These are phyloP conservation scores for Fusarium sp. DNA, from an alignment of 2,329 filamentous ascomycete species.

Conservation along the genomic window DNA sequence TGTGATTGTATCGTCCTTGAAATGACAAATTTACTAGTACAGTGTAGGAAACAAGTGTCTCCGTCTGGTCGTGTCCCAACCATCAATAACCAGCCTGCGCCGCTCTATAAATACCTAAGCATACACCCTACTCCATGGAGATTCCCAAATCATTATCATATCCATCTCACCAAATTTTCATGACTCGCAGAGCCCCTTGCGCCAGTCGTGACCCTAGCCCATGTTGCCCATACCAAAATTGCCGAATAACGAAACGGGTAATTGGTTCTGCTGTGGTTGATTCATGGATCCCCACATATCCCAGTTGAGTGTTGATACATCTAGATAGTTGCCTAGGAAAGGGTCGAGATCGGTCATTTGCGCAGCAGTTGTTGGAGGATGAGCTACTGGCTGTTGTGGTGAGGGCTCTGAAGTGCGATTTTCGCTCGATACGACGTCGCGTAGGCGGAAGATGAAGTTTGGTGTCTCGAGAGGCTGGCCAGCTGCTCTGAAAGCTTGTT, in stretches of 20 bases:
- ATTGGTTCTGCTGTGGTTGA: slow-evolving; percentile 47
- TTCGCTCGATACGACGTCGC: slow-evolving; percentile 59
- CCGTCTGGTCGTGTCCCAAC: slow-evolving; percentile 15
- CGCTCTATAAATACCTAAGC: slow-evolving; percentile 39
- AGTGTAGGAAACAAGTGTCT: slow-evolving; percentile 18
- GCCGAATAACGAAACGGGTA: slow-evolving; percentile 53
- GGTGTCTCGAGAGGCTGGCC: slow-evolving; percentile 61
- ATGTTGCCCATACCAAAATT: slow-evolving; percentile 50
- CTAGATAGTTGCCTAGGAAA: slow-evolving; percentile 62
- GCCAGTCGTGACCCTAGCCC: slow-evolving; percentile 23
- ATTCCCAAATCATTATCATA: slow-evolving; percentile 34
- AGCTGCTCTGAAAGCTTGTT: slow-evolving; percentile 57
- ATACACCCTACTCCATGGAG: slow-evolving; percentile 46
- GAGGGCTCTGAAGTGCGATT: slow-evolving; percentile 51
- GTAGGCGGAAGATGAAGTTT: slow-evolving; percentile 62
- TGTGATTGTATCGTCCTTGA: not conserved
- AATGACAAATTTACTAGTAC: slow-evolving; percentile 25
- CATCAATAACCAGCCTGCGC: slow-evolving; percentile 34
- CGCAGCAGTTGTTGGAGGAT: slow-evolving; percentile 49
- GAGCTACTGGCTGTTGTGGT: slow-evolving; percentile 47
- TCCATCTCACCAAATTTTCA: slow-evolving; percentile 18
- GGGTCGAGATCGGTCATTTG: slow-evolving; percentile 58
- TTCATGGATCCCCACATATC: slow-evolving; percentile 60
- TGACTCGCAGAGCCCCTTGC: slow-evolving; percentile 7
- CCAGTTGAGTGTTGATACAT: slow-evolving; percentile 62